Evolutionary conservation across 441 rosid genomes (phyloP).

Genomic region (Cnidoscolus chayamansa): DNA sequence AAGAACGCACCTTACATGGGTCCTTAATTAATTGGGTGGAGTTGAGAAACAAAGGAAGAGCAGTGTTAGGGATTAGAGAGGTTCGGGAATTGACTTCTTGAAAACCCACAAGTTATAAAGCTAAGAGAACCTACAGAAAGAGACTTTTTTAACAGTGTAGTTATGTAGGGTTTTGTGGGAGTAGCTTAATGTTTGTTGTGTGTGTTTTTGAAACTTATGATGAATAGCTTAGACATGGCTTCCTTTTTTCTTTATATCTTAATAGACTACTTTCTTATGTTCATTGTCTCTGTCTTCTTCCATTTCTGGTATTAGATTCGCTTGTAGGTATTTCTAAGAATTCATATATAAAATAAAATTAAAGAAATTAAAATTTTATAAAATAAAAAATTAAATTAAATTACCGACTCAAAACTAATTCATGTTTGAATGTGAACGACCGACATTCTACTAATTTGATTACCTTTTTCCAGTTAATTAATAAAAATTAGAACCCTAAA

Average conservation of each 20-base stretch:
- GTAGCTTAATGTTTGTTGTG: neutral
- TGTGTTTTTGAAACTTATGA: constrained; percentile 2
- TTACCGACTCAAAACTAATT: too few relatives aligned
- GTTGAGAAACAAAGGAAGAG: constrained; percentile 2
- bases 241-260: neutral
- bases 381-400: too few relatives aligned
- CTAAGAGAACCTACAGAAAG: neutral
- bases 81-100: constrained; percentile 94
- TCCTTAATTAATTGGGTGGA: constrained; percentile 27
- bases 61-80: constrained; percentile 27
- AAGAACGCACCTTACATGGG: constrained; percentile 82
- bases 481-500: too few relatives aligned
- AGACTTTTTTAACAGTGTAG: neutral
- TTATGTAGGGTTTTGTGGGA: constrained; percentile 22
- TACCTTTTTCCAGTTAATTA: too few relatives aligned
- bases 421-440: too few relatives aligned
- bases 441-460: too few relatives aligned
- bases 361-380: too few relatives aligned
- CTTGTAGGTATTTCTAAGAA: neutral
- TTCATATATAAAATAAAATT: too few relatives aligned
- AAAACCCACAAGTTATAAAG: neutral
- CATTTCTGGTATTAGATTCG: neutral
- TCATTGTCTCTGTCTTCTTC: neutral
- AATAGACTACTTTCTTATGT: constrained; percentile 3
- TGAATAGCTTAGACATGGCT: constrained; percentile 4